These are phyloP conservation scores for Sergeia podlipaevii DNA, from an alignment of 208 protist species.

Conservation along the genomic window DNA sequence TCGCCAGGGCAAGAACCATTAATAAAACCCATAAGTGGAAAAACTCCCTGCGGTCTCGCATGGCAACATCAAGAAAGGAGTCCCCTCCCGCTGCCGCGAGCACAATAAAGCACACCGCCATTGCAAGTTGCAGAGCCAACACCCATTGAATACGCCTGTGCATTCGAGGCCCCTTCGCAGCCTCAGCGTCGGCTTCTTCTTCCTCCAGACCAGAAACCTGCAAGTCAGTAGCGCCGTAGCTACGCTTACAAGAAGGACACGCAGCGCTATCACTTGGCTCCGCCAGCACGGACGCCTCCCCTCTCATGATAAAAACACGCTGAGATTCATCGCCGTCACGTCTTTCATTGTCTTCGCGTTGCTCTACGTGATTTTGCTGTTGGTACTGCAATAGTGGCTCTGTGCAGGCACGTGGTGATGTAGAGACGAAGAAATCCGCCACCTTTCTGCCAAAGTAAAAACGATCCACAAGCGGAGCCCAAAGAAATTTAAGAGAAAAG, in stretches of 20 bases:
- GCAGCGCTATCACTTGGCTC: neutral
- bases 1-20: constrained; percentile 18
- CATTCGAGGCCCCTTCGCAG: neutral
- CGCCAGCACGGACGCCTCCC: neutral
- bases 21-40: constrained; percentile 17
- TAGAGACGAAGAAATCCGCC: constrained; percentile 19
- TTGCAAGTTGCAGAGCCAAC: constrained; percentile 8
- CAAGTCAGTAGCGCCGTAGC: no score
- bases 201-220: neutral
- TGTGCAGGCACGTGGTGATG: constrained; percentile 9
- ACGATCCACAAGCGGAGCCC: constrained; percentile 36
- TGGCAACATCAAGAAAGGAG: constrained; percentile 7
- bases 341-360: no score
- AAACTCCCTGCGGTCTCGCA: constrained; percentile 3
- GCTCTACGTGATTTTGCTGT: no score
- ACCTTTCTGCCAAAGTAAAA: constrained; percentile 10
- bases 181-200: neutral
- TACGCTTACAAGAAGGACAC: neutral
- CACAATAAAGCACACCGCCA: constrained; percentile 6
- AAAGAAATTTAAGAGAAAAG: constrained; percentile 49
- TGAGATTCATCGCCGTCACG: neutral
- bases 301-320: constrained; percentile 1
- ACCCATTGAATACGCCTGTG: constrained; percentile 20
- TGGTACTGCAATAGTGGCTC: no score
- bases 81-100: neutral